Base-by-base conservation (phyloP, 768 basidiomycete species). In the Sarcomyxa edulis region DNA sequence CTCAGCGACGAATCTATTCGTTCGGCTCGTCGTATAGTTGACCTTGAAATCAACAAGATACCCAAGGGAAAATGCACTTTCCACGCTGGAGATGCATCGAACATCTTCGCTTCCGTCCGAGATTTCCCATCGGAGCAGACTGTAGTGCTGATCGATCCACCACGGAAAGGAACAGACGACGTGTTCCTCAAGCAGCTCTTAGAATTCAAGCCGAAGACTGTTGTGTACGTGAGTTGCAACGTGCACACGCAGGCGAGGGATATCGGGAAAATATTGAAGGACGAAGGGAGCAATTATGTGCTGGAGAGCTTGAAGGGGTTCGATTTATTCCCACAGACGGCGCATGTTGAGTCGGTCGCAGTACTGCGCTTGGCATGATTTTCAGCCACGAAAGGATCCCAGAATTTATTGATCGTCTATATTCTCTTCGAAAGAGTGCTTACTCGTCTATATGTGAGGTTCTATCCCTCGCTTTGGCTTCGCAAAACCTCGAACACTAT, bases 311-410 rank as follows among this genome's bases (percentile, higher is more conserved):
- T 96, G 51, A 61, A 86, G 44, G 94, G 92, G 24, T 90, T 96
- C 48, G 95, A 98, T 66, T 55, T 99, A 39, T 99, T 98, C 66
- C 91, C 95, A 6, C 93, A 97, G 69, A 95, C 92, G 18, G 85
- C 88, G 9, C 94, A 97, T 68, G 90, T 95, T 7, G 92, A 97
- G 62, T 76, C 76, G 39, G 79, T 90, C 9, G 82, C 83, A 5
- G 71, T 88, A 20, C 61, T 89, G 49, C 66, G 76, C 46, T 60
- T 81, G 30, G 62, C 28, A 16, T 40, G 32, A 34, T n/a, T 30
- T n/a, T 30, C 28, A n/a, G n/a, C n/a, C n/a, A n/a, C n/a, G n/a
- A n/a, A n/a, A n/a, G n/a, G n/a, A n/a, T n/a, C n/a, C n/a, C n/a
- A n/a, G n/a, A n/a, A n/a, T n/a, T n/a, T n/a, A n/a, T n/a, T n/a